Conservation (phyloP, 2,329 filamentous ascomycete genomes). For the Raffaelea ambrosiae region DNA sequence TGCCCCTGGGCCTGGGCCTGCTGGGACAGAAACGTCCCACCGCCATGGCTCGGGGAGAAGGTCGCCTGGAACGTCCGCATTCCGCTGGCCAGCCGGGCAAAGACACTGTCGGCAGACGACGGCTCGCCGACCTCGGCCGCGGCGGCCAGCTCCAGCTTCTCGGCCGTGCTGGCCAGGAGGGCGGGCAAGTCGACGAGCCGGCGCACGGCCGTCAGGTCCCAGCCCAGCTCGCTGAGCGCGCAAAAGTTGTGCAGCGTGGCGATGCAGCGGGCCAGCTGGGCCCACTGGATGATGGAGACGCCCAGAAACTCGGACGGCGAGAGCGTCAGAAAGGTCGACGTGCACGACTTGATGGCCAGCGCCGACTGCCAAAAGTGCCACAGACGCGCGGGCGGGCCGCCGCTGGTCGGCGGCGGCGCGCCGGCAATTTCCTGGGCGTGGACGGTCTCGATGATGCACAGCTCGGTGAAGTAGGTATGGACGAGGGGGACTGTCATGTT, state of each 20-base stretch:
- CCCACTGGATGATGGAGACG: constrained; percentile 24
- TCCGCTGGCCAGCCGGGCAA: not conserved
- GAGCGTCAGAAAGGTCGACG: not conserved
- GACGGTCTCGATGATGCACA: constrained; percentile 1
- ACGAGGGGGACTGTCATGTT: not conserved
- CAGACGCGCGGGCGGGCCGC: not conserved
- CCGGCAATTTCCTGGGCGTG: not conserved
- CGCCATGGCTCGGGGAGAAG: not conserved
- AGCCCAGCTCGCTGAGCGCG: constrained; percentile 26
- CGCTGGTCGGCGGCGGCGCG: not conserved
- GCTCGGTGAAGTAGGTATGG: constrained; percentile 1
- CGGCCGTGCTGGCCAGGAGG: not conserved
- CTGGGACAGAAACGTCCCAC: no score
- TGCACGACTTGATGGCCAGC: not conserved
- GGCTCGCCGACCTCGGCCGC: constrained; percentile 17
- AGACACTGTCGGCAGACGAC: constrained; percentile 18
- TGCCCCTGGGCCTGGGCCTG: no score
- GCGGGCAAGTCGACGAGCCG: constrained; percentile 8
- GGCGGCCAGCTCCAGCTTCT: not conserved
- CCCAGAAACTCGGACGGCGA: not conserved
- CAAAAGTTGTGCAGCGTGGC: constrained; percentile 26
- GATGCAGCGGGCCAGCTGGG: constrained; percentile 25
- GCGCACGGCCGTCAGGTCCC: constrained; percentile 24
- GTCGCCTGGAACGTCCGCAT: not conserved
- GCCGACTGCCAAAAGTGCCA: not conserved